These are phyloP conservation scores for Metschnikowia similis DNA, from an alignment of 805 yeast species.

Conservation along the genomic window DNA sequence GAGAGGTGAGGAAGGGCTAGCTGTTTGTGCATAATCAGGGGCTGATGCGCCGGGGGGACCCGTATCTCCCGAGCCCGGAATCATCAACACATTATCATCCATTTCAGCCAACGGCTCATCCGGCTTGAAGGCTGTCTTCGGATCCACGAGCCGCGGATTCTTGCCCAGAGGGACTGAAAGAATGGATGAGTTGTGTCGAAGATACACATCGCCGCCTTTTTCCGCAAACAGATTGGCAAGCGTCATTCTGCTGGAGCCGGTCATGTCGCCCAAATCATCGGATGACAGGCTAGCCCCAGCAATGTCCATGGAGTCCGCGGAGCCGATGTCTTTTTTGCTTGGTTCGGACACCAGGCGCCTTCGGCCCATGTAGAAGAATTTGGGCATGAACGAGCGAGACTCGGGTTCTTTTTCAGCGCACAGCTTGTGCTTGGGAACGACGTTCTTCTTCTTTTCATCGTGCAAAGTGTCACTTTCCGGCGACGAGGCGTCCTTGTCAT, in stretches of 20 bases:
- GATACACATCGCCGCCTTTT: constrained; percentile 22
- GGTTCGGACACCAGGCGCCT: constrained; percentile 11
- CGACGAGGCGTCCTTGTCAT: background rate
- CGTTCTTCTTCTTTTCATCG: background rate
- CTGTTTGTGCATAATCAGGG: too few species aligned
- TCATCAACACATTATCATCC: background rate
- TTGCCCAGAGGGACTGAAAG: constrained; percentile 6
- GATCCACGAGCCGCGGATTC: background rate
- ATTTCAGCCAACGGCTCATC: background rate
- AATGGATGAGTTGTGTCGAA: constrained; percentile 34
- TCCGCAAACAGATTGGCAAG: constrained; percentile 1
- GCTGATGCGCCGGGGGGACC: background rate
- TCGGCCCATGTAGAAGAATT: constrained; percentile 8
- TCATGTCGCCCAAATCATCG: background rate
- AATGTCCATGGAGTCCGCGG: background rate
- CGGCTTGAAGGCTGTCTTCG: background rate
- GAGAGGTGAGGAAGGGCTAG: background rate
- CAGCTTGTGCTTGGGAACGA: background rate
- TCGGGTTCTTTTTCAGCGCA: background rate
- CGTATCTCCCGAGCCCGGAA: background rate
- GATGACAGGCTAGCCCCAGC: background rate
- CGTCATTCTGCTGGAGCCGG: background rate
- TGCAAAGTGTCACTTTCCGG: background rate
- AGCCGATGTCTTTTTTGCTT: background rate
- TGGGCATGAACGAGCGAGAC: background rate